Conservation (phyloP, 139 green algal genomes). For the Ettlia oleoabundans region DNA sequence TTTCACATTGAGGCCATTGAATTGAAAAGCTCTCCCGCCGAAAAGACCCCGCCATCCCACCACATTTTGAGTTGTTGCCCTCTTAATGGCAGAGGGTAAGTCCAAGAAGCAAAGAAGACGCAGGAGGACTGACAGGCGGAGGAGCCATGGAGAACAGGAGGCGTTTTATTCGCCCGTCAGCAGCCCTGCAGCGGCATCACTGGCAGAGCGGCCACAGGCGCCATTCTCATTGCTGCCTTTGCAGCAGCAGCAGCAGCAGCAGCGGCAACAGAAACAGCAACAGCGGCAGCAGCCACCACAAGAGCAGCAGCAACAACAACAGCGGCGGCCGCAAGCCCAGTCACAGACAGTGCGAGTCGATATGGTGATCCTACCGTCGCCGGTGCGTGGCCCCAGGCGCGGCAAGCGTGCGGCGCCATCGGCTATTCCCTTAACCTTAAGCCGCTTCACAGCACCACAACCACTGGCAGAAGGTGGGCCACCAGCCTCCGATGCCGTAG, state of each 20-base stretch:
- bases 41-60: no score
- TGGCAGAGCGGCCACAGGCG: no score
- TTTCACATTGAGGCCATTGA: neutral
- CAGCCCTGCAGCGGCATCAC: neutral
- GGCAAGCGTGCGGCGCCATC: slow-evolving; percentile 2
- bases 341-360: neutral
- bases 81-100: neutral
- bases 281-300: neutral
- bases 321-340: neutral
- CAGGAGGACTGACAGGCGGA: neutral
- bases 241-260: neutral
- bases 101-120: neutral
- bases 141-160: no score
- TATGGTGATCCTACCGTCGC: neutral
- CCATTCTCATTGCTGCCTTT: neutral
- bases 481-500: no score
- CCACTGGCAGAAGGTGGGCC: no score
- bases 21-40: no score
- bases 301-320: neutral
- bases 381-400: neutral
- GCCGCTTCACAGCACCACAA: neutral
- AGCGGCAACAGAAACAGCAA: neutral
- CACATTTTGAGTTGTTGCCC: no score
- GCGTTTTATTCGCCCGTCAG: neutral
- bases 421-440: no score